Percentiles rank a stretch among this genome's conserved stretches.
Evolutionary conservation across 2,329 filamentous ascomycete species (phyloP).

Genomic region (Neofusicoccum laricinum): DNA sequence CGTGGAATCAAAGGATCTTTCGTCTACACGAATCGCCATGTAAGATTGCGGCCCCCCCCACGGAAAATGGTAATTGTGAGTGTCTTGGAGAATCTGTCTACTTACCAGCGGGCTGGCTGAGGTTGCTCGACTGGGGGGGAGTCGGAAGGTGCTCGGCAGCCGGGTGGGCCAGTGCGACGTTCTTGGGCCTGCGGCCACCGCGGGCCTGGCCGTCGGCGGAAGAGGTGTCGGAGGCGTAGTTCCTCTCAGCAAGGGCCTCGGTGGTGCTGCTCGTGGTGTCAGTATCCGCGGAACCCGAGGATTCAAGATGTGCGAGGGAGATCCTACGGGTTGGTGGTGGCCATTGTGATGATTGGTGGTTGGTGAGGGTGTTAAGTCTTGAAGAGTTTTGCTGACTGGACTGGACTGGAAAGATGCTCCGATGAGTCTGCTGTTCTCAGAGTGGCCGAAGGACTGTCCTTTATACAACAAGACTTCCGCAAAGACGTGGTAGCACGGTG

Average conservation of each 20-base stretch:
- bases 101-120: slow-evolving; percentile 14
- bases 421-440: neutral
- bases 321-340: slow-evolving; percentile 1
- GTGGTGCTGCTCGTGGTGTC: neutral
- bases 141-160: neutral
- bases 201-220: slow-evolving; percentile 8
- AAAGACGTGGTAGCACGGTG: neutral
- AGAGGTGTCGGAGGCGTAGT: slow-evolving; percentile 12
- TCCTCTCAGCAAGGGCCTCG: neutral
- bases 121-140: slow-evolving; percentile 4
- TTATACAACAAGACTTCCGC: neutral
- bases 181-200: slow-evolving; percentile 14
- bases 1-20: neutral
- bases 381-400: neutral
- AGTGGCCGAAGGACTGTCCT: neutral
- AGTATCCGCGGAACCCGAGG: neutral
- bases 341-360: slow-evolving; percentile 3
- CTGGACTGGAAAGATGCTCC: slow-evolving; percentile 1
- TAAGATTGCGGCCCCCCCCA: neutral
- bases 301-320: neutral
- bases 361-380: neutral
- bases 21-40: neutral
- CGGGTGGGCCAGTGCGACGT: slow-evolving; percentile 5
- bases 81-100: neutral
- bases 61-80: neutral